phyloP scores from a whole-genome alignment of 768 basidiomycete species.

The Cyathus striatus region DNA sequence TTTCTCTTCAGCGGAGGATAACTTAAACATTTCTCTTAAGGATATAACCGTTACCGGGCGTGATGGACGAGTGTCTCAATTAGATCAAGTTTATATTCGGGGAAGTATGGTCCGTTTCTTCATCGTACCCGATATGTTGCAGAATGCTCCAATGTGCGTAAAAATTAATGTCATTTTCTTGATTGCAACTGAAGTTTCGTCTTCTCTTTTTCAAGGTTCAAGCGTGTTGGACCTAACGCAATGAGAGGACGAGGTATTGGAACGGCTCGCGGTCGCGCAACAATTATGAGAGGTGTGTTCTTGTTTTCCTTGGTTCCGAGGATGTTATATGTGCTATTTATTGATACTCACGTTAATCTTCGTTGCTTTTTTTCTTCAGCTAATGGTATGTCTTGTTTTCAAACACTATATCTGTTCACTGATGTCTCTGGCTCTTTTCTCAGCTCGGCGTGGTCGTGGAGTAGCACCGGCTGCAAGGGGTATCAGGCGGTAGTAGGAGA shows the following conservation, averaged over 20 bases:
- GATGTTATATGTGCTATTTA: background rate
- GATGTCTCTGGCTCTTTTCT: conserved; percentile 12
- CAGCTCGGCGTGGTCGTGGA: conserved; percentile 86
- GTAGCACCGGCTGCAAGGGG: conserved; percentile 68
- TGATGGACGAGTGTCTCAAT: conserved; percentile 96
- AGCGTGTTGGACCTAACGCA: conserved; percentile 95
- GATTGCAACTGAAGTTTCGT: background rate
- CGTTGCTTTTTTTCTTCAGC: conserved; percentile 39
- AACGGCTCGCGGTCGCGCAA: conserved; percentile 96
- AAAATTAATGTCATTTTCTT: conserved; percentile 3
- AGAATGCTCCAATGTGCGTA: conserved; percentile 96
- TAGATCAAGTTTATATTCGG: conserved; percentile 98
- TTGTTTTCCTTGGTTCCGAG: conserved; percentile 5
- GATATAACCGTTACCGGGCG: conserved; percentile 97
- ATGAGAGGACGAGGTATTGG: conserved; percentile 99
- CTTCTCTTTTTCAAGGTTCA: conserved; percentile 68
- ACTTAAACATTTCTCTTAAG: conserved; percentile 91
- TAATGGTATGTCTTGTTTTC: conserved; percentile 53
- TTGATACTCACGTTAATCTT: conserved; percentile 3
- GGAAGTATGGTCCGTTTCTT: conserved; percentile 98
- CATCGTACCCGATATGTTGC: conserved; percentile 98
- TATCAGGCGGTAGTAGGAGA: conserved; percentile 59
- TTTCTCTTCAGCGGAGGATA: conserved; percentile 80
- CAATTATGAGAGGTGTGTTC: conserved; percentile 90
- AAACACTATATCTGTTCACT: background rate